Evolutionary conservation across 352 stramenopile genomes (phyloP).

Genomic region (Pythium phragmitis): DNA sequence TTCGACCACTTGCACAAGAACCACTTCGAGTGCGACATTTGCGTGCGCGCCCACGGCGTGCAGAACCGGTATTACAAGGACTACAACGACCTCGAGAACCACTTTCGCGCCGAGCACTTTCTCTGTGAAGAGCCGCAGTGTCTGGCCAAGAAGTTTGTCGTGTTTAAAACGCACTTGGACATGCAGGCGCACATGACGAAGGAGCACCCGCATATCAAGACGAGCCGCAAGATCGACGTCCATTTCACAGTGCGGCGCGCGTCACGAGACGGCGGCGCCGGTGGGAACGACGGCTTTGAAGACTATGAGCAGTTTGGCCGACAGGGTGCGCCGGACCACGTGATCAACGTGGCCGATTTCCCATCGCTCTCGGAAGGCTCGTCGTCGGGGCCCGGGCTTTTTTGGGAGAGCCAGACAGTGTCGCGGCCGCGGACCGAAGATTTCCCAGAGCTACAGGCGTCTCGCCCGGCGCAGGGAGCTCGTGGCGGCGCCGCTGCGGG

Average conservation of each 20-base stretch:
- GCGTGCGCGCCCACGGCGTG: conserved; percentile 67
- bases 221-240: conserved; percentile 84
- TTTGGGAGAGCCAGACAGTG: conserved; percentile 68
- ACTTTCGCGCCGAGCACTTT: conserved; percentile 88
- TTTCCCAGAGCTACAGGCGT: conserved; percentile 56
- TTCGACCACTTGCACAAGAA: conserved; percentile 91
- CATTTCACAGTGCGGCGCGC: conserved; percentile 79
- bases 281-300: conserved; percentile 41
- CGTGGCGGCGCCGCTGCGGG: conserved; percentile 21
- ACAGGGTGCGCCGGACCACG: conserved; percentile 30
- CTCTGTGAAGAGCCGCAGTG: conserved; percentile 85
- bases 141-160: conserved; percentile 87
- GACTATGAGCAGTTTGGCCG: conserved; percentile 49
- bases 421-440: conserved; percentile 57
- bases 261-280: conserved; percentile 33
- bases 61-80: conserved; percentile 92
- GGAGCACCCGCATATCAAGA: conserved; percentile 85
- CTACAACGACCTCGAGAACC: conserved; percentile 89
- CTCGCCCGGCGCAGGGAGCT: conserved; percentile 7
- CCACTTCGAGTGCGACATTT: conserved; percentile 92
- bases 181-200: conserved; percentile 78
- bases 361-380: conserved; percentile 50
- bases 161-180: conserved; percentile 88
- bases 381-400: conserved; percentile 35
- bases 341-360: conserved; percentile 87